Base-by-base conservation (phyloP, 2,329 filamentous ascomycete species). In the Verticillium isaacii region DNA sequence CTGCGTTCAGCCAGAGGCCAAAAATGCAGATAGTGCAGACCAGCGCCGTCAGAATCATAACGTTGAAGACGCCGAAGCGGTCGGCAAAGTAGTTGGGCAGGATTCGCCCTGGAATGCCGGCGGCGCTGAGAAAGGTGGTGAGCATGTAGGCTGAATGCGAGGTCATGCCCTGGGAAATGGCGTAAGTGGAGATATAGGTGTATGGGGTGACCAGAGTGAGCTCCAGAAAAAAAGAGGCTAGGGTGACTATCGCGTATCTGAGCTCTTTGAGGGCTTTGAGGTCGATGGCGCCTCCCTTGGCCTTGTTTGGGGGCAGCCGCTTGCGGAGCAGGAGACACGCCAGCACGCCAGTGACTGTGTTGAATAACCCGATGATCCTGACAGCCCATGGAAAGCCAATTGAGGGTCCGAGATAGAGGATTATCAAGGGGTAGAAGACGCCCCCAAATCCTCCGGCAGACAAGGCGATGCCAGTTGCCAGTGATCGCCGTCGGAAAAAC, bases 71-170 rank as follows among this genome's bases (percentile, higher is more conserved):
- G 1, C 90, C 90, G 3, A 90, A 72, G 55, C 80, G 82, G 69
- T 93, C 90, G 0, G 89, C 87, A 6, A 89, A 75, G 63, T 86
- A 84, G 0, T 89, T 89, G 0, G 89, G 88, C 0, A 89, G 75
- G 74, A 83, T 88, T 56, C 90, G 82, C 1, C 90, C 90, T 14
- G 91, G 78, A 61, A 87, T 83, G 0, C 84, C 88, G n/a, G 87
- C 89, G 1, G 82, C 88, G 68, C 91, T 92, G 68, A 93, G 79
- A 54, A 92, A 84, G 4, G 88, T 84, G 54, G 91, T 80, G 50
- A 91, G 78, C 66, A 90, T 85, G 68, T 88, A 90, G 1, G 87
- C 83, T 66, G 89, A 85, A 0, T 77, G 73, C 0, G 74, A 69
- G 7, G 77, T 77, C 64, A 89, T 79, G 23, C 85, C 83, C 29